A percentile compares a stretch with the other conserved stretches of the same genome.
These are phyloP conservation scores for Plasmopara muralis DNA, from an alignment of 352 stramenopile species.

Conservation along the genomic window DNA sequence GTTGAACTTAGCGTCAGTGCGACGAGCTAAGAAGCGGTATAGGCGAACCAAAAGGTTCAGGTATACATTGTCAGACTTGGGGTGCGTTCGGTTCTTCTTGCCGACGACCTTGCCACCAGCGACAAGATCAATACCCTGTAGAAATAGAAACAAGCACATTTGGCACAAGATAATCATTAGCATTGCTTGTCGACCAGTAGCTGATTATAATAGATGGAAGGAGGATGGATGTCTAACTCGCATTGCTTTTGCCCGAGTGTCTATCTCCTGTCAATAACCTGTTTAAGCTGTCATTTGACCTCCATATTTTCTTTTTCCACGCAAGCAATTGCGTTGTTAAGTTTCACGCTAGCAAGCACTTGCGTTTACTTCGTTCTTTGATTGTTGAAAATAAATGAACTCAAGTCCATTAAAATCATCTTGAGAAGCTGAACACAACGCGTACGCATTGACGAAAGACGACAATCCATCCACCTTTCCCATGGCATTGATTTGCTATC, in stretches of 20 bases:
- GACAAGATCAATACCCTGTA: conserved; percentile 98
- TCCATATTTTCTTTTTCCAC: too few species aligned
- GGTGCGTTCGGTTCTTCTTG: conserved; percentile 96
- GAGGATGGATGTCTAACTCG: neutral
- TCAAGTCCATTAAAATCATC: neutral
- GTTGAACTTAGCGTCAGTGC: conserved; percentile 99
- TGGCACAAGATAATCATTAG: conserved; percentile 18
- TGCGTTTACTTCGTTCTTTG: neutral
- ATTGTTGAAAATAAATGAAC: conserved; percentile 2
- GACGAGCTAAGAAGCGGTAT: conserved; percentile 96
- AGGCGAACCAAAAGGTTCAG: conserved; percentile 96
- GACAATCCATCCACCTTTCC: conserved; percentile 1
- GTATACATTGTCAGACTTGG: conserved; percentile 99
- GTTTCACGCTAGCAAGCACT: too few species aligned
- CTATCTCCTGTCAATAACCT: conserved; percentile 2
- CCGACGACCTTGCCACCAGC: conserved; percentile 96
- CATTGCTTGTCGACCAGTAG: conserved; percentile 3
- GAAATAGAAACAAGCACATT: neutral
- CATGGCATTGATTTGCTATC: neutral
- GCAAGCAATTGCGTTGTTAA: too few species aligned
- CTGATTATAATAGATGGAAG: conserved; percentile 1
- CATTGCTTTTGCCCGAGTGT: neutral
- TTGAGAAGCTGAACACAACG: neutral
- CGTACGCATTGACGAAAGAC: neutral
- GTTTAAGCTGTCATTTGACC: neutral